Base-by-base conservation (phyloP, 139 green algal genomes). In the Bryopsis sp. region DNA sequence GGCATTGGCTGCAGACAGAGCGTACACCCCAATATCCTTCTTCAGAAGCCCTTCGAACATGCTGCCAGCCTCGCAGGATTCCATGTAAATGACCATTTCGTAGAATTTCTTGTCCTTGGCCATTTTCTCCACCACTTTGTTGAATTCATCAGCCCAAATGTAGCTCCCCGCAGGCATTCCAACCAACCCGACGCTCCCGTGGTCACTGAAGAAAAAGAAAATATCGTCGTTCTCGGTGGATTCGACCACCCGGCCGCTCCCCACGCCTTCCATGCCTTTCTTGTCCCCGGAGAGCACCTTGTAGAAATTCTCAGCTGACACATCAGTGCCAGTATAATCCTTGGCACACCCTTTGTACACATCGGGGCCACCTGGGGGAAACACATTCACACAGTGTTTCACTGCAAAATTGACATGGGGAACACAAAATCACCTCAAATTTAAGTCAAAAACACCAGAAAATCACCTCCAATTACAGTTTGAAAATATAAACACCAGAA, bases 1-100 rank as follows among this genome's bases (percentile, higher is more conserved):
- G 0, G 83, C 78, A 54, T 97, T 96, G 59, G 93, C 79, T 2
- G 93, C 93, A 8, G 93, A 97, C 47, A 83, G 89, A 39, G 74
- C 89, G 58, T 88, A 95, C 4, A 89, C 77, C 33, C 67, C 47
- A 37, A 89, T 62, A n/a, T 74, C 47, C 50, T 81, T 58, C 4
- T 77, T 57, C 33, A 91, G 70, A 64, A 94, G 54, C 31, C 89
- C 89, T 57, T 98, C 75, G 75, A 98, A 98, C 71, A 98, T 94
- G 81, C 72, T 88, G 39, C 92, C 92, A 7, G 71, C 84, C 71
- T 98, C 92, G 67, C 92, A 98, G 0, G 92, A 92, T 79, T 97
- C 90, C 2, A 96, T 78, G 81, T 94, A 94, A 50, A 94, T 34
- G 29, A 96, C 88, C 68, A 96, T 79, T 76, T 96, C 84, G 39